Evolutionary conservation across 2,329 filamentous ascomycete species (phyloP), one percentile per base, ranked within the genome.

Genomic region (Thielaviopsis euricoi): DNA sequence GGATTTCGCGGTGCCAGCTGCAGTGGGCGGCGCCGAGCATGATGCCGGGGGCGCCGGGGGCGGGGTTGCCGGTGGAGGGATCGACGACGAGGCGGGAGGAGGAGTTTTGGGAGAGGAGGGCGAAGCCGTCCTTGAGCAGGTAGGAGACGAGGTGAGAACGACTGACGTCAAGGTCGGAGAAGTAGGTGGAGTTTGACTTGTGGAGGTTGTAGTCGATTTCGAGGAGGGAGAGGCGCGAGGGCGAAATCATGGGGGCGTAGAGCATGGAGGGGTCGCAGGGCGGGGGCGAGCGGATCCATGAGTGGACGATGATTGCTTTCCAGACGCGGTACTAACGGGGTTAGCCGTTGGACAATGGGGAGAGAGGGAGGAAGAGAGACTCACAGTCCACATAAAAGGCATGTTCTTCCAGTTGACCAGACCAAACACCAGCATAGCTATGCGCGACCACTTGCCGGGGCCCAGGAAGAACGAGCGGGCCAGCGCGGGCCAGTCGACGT

Each of bases 151-250:
- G 80, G 62, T 94, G 87, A 0, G 86, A 86, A 58, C 93, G 86
- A 46, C 85, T 82, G 60, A 91, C 79, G 70, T 95, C 89, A 63
- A 94, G 81, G 70, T 95, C 89, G 63, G 82, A 75, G 67, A 95
- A 95, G 74, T 94, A 95, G 29, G 89, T 95, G 64, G 80, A 82
- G 73, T 89, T 88, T 61, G 83, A 83, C 68, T 90, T 89, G 76
- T 91, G 86, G 50, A 89, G 67, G 72, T 93, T 91, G 73, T 89
- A 89, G 72, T 95, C 90, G 65, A 84, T 88, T 71, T 95, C 89
- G 64, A 86, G 77, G 57, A 86, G 71, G 0, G 86, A 80, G 15
- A 85, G 80, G 66, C 82, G 80, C 6, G 84, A 81, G 46, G 76
- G 73, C 17, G 83, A 81, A 60, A 87, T 81, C 55, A 86, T 72